Evolutionary conservation across 257 asterid species (phyloP).

Genomic region (Solanum bukasovii): DNA sequence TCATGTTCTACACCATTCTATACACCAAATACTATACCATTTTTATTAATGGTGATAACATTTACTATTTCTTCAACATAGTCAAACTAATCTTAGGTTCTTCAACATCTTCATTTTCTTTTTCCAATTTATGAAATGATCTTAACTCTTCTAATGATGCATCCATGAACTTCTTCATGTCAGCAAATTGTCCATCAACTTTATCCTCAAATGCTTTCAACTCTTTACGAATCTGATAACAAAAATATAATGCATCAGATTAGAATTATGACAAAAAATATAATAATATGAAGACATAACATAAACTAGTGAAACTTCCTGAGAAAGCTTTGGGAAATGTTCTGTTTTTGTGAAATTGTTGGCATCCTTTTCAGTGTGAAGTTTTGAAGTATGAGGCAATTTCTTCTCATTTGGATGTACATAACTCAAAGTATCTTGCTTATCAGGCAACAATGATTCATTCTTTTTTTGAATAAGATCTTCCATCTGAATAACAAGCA

Average conservation of each 20-base stretch:
- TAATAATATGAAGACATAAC: not conserved
- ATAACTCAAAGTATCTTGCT: not conserved
- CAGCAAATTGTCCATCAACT: not conserved
- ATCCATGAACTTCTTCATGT: not conserved
- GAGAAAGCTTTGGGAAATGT: not conserved
- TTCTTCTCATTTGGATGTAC: not conserved
- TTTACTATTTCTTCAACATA: too few relatives aligned
- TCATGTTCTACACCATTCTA: too few relatives aligned
- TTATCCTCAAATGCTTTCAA: not conserved
- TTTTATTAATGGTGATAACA: too few relatives aligned
- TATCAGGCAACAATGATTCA: not conserved
- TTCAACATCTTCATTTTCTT: not conserved
- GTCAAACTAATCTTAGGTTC: not conserved
- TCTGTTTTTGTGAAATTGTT: too few relatives aligned
- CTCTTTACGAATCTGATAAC: not conserved
- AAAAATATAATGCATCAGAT: not conserved
- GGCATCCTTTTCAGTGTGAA: not conserved
- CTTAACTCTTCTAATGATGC: not conserved
- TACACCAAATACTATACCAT: too few relatives aligned
- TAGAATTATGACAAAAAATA: too few relatives aligned
- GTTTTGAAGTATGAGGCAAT: not conserved
- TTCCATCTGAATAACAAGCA: not conserved
- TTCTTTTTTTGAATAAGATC: not conserved
- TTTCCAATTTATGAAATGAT: too few relatives aligned
- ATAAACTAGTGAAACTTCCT: too few relatives aligned